Conservation (phyloP, 495 filamentous ascomycete genomes). For the Neurospora sp. region DNA sequence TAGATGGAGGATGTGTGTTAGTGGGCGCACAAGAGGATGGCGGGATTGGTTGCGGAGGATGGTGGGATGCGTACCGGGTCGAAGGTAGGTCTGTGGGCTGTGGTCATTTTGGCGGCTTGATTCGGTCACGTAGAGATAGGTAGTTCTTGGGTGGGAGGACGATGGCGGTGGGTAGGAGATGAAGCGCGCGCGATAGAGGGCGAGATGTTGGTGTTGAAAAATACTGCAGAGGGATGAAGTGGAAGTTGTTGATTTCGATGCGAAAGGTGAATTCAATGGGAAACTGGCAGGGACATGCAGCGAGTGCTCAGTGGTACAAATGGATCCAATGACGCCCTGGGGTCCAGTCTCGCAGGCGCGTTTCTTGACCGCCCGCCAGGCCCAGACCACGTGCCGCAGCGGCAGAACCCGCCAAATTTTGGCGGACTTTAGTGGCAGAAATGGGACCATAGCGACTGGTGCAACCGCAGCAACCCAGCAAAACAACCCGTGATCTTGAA, state of each 20-base stretch:
- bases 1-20: constrained; percentile 24
- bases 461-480: background rate
- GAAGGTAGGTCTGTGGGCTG: constrained; percentile 84
- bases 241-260: background rate
- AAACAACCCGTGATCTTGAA: constrained; percentile 9
- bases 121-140: background rate
- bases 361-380: constrained; percentile 10
- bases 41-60: background rate
- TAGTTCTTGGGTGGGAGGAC: background rate
- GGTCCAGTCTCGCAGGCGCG: background rate
- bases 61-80: constrained; percentile 56
- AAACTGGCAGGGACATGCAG: background rate
- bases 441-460: constrained; percentile 8
- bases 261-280: background rate
- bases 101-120: constrained; percentile 46
- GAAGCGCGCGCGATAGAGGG: background rate
- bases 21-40: background rate
- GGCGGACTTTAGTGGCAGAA: constrained; percentile 23
- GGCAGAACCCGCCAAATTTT: constrained; percentile 20
- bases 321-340: background rate
- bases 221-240: background rate
- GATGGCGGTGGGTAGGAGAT: background rate
- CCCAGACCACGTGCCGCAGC: background rate
- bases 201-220: background rate
- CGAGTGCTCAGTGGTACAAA: too few relatives aligned